Evolutionary conservation across 2,329 filamentous ascomycete species (phyloP), one percentile per base, ranked within the genome.

Genomic region (Purpureocillium takamizusanense): DNA sequence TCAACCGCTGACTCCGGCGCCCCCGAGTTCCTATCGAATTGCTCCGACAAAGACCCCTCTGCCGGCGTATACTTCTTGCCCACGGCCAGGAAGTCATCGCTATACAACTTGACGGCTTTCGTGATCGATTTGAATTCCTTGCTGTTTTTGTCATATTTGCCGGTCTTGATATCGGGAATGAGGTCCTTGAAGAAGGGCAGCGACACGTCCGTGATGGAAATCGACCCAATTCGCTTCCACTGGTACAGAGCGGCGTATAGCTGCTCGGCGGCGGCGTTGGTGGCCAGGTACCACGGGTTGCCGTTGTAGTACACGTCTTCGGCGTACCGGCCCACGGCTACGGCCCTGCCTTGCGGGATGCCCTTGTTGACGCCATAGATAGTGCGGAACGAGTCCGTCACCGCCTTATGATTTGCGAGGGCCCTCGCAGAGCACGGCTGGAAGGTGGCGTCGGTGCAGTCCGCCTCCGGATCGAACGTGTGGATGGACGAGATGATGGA

Each of bases 281-380:
- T 89, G 50, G 74, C 74, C 11, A 89, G 69, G 50, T 86, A 84
- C 85, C 86, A 90, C 2, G 86, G 85, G 57, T 92, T 88, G 2
- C 84, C 85, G 43, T 76, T 76, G 57, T 81, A 83, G 60, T 89
- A 92, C 4, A 67, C 60, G 48, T 92, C 85, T 55, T 86, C 81
- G 0, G 78, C 60, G 53, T 86, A 86, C 43, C 82, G 67, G 32
- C 82, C 81, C 8, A 82, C 65, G 7, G 76, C 70, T 10, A 78
- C 67, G 7, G 81, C 81, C 13, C 60, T 59, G 15, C 80, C 78
- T 25, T 70, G 58, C 2, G 72, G 49, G 36, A 81, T 76, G 6
- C 78, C 81, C 7, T 63, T 66, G 63, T 90, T 92, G 61, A 90
- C 68, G 13, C 59, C 51, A 56, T 89, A 89, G 31, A 17, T 80